Percentiles rank a stretch among this genome's conserved stretches.
These are phyloP conservation scores for Ogataea degrootiae DNA, from an alignment of 805 yeast genomes.

Conservation along the genomic window DNA sequence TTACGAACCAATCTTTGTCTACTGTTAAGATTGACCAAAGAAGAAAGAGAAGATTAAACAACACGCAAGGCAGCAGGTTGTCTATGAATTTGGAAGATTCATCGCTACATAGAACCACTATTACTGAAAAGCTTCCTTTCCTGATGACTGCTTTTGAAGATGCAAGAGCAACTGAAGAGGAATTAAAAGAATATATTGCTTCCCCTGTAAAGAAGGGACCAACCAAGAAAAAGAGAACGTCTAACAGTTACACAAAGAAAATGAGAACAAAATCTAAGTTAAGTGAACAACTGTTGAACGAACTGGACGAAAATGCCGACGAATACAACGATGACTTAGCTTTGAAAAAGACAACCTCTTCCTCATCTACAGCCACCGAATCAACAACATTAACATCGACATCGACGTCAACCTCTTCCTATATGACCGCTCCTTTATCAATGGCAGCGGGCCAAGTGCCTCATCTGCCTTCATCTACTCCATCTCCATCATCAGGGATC, in stretches of 20 bases:
- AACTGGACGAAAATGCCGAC: neutral
- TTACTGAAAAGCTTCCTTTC: conserved; percentile 62
- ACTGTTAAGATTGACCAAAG: conserved; percentile 14
- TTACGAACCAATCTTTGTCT: conserved; percentile 9
- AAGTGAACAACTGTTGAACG: neutral
- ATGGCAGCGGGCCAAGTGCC: conserved; percentile 12
- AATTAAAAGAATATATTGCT: conserved; percentile 26
- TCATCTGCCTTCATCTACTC: conserved; percentile 19
- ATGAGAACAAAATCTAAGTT: neutral
- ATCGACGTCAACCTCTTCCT: neutral
- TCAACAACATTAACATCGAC: neutral
- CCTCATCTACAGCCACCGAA: neutral
- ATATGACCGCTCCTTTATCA: neutral
- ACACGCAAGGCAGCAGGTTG: conserved; percentile 2
- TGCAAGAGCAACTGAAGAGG: conserved; percentile 55
- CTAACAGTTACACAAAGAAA: neutral
- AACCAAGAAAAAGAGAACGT: neutral
- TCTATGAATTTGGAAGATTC: conserved; percentile 21
- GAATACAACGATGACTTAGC: neutral
- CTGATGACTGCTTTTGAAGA: conserved; percentile 63
- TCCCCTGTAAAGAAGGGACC: conserved; percentile 4
- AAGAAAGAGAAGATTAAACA: conserved; percentile 11
- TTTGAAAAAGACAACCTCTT: neutral
- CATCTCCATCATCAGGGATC: conserved; percentile 1
- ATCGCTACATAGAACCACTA: conserved; percentile 45